A percentile compares a stretch with the other conserved stretches of the same genome.
Evolutionary conservation across 768 basidiomycete species (phyloP).

Genomic region (Leccinum truebloodii): DNA sequence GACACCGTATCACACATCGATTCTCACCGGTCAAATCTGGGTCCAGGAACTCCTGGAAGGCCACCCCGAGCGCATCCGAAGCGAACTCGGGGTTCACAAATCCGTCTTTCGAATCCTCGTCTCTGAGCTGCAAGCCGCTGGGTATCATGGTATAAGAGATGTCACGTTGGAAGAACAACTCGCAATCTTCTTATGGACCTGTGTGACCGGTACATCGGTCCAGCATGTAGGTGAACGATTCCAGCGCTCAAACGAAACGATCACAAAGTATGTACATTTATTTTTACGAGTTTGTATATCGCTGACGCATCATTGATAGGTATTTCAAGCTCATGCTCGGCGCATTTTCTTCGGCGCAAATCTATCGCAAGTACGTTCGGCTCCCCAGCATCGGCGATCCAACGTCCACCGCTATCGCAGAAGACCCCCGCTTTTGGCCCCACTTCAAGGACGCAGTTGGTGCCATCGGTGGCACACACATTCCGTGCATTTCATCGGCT

Average conservation of each 20-base stretch:
- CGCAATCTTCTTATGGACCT: neutral
- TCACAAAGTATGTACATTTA: neutral
- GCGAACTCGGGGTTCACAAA: neutral
- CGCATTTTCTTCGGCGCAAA: neutral
- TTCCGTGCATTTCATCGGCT: neutral
- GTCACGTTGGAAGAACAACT: neutral
- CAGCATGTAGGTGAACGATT: neutral
- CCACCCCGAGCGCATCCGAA: neutral
- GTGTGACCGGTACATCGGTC: neutral
- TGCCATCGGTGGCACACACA: neutral
- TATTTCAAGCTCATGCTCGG: neutral
- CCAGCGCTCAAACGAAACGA: neutral
- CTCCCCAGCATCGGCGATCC: neutral
- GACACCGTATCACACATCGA: neutral
- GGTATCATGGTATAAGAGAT: neutral
- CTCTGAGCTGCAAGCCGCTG: neutral
- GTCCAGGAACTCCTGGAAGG: neutral
- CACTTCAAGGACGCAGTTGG: neutral
- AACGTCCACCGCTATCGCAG: neutral
- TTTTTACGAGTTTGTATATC: neutral
- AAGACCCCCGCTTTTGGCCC: neutral
- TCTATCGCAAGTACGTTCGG: neutral
- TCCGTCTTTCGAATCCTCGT: neutral
- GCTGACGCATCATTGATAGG: neutral
- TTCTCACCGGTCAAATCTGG: neutral